A percentile compares a stretch with the other conserved stretches of the same genome.
Conservation (phyloP, 768 basidiomycete genomes). For the Tubosaeta sp. region DNA sequence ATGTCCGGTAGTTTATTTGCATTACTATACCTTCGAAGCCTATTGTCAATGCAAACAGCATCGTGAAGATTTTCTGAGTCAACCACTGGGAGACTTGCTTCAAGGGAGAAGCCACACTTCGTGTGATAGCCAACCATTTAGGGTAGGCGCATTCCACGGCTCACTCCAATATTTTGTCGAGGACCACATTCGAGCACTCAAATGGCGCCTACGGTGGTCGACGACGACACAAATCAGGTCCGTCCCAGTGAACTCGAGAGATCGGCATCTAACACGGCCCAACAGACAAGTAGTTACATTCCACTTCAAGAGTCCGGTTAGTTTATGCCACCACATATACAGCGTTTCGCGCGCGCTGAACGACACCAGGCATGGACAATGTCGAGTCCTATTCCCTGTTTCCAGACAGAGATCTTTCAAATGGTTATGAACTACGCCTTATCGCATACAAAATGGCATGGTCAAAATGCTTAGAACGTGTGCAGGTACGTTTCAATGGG, state of each 20-base stretch:
- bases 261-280: slow-evolving; percentile 7
- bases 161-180: neutral
- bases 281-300: slow-evolving; percentile 30
- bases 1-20: too few relatives aligned
- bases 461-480: slow-evolving; percentile 51
- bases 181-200: neutral
- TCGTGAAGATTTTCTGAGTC: too few relatives aligned
- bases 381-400: slow-evolving; percentile 24
- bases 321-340: neutral
- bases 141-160: slow-evolving; percentile 19
- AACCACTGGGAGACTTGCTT: too few relatives aligned
- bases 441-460: slow-evolving; percentile 54
- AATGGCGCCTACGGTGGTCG: slow-evolving; percentile 13
- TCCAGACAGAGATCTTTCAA: slow-evolving; percentile 26
- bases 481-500: slow-evolving; percentile 43
- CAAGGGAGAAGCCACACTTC: too few relatives aligned
- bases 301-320: slow-evolving; percentile 22
- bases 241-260: neutral
- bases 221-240: slow-evolving; percentile 28
- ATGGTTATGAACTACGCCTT: slow-evolving; percentile 40
- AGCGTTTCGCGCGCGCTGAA: neutral
- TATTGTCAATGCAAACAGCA: too few relatives aligned
- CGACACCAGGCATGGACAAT: slow-evolving; percentile 14
- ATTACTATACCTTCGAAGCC: too few relatives aligned
- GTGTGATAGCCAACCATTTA: neutral